Percentiles rank a stretch among this genome's conserved stretches.
Conservation (phyloP, 352 stramenopile species). For the Pilasporangium apinafurcum region DNA sequence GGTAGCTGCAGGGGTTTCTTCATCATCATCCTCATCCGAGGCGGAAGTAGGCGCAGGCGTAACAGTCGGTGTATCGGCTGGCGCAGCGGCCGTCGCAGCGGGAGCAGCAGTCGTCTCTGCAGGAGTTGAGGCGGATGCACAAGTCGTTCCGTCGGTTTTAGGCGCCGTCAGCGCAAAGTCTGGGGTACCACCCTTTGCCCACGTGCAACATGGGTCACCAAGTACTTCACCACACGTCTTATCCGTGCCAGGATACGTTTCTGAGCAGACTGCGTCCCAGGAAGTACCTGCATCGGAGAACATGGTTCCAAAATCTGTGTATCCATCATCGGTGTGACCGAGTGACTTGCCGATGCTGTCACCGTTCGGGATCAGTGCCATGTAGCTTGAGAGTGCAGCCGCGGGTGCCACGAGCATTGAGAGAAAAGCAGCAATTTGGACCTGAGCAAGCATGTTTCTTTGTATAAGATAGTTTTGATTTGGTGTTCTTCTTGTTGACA, state of each 20-base stretch:
- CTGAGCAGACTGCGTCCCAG: conserved; percentile 30
- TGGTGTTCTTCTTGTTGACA: too few relatives aligned
- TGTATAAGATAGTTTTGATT: too few relatives aligned
- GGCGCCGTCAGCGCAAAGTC: conserved; percentile 27
- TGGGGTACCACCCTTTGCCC: conserved; percentile 18
- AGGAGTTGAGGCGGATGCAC: conserved; percentile 13
- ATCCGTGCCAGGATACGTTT: conserved; percentile 29
- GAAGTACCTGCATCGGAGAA: conserved; percentile 24
- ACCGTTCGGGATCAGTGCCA: conserved; percentile 34
- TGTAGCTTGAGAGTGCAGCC: conserved; percentile 1
- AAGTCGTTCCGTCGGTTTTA: conserved; percentile 23
- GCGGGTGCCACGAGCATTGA: conserved; percentile 1
- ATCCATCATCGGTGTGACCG: conserved; percentile 24
- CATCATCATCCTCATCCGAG: neutral
- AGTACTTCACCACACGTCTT: conserved; percentile 35
- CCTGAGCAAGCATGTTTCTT: conserved; percentile 3
- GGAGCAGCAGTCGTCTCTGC: conserved; percentile 8
- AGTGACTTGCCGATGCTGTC: conserved; percentile 29
- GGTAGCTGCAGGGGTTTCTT: conserved; percentile 1
- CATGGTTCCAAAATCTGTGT: conserved; percentile 39
- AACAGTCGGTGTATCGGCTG: neutral
- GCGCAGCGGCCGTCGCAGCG: conserved; percentile 6
- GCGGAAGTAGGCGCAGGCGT: neutral
- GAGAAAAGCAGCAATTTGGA: conserved; percentile 2
- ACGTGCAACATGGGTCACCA: conserved; percentile 56